These are phyloP conservation scores for Cytospora paraplurivora DNA, from an alignment of 2,329 filamentous ascomycete genomes.

Conservation along the genomic window DNA sequence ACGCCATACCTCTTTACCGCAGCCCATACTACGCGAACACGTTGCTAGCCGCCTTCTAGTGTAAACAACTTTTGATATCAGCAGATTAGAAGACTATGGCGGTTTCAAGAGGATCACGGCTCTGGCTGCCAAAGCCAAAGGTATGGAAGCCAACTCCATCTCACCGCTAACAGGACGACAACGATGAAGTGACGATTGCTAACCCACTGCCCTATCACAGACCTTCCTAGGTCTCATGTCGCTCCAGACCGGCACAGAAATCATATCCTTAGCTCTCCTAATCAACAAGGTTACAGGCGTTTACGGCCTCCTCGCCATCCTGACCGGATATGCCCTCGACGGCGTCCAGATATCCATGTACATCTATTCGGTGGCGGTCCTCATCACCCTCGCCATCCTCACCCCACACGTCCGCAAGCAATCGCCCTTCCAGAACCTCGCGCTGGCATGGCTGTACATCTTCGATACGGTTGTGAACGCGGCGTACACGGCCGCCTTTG, in stretches of 20 bases:
- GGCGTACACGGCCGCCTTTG: slow-evolving; percentile 80
- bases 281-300: slow-evolving; percentile 92
- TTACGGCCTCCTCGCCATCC: slow-evolving; percentile 84
- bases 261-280: slow-evolving; percentile 79
- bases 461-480: slow-evolving; percentile 82
- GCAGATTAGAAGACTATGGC: slow-evolving; percentile 13
- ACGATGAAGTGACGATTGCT: neutral
- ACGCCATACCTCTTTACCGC: neutral
- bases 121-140: slow-evolving; percentile 27
- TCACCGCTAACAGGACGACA: neutral
- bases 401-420: slow-evolving; percentile 79
- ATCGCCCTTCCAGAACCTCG: slow-evolving; percentile 75
- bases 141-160: slow-evolving; percentile 17
- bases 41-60: neutral
- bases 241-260: slow-evolving; percentile 81
- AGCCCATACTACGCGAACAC: neutral
- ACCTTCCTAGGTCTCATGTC: slow-evolving; percentile 84
- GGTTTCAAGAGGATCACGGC: slow-evolving; percentile 14
- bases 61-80: neutral
- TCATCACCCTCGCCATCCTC: slow-evolving; percentile 69
- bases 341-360: slow-evolving; percentile 87
- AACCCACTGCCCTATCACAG: slow-evolving; percentile 46
- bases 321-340: slow-evolving; percentile 84
- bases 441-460: slow-evolving; percentile 82
- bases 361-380: slow-evolving; percentile 76